Conservation (phyloP, 495 filamentous ascomycete species). For the Amniculicola lignicola region DNA sequence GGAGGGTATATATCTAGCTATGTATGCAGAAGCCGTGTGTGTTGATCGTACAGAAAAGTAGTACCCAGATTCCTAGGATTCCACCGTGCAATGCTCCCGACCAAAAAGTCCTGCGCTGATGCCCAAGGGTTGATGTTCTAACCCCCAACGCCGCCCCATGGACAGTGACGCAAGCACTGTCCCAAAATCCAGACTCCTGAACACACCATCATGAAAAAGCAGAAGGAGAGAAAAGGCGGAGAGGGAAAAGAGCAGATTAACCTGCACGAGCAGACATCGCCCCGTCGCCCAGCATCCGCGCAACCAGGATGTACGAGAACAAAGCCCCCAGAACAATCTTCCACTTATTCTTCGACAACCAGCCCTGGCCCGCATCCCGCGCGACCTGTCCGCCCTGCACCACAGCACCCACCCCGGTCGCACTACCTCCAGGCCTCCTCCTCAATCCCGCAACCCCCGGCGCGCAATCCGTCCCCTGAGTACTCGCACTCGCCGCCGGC, state of each 20-base stretch:
- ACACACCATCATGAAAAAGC: background rate
- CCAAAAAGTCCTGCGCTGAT: too few species aligned
- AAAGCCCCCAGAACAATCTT: constrained; percentile 63
- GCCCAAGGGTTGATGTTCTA: too few species aligned
- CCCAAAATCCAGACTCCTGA: too few species aligned
- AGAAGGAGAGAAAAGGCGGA: background rate
- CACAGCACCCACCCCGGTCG: constrained; percentile 70
- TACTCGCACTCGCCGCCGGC: background rate
- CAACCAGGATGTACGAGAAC: constrained; percentile 75
- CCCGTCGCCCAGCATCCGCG: constrained; percentile 64
- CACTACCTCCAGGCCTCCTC: constrained; percentile 63
- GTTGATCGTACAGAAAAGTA: too few species aligned
- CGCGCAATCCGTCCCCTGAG: constrained; percentile 40
- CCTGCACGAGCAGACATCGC: background rate
- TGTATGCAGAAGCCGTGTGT: too few species aligned
- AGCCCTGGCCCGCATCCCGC: constrained; percentile 73
- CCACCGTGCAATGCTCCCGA: too few species aligned
- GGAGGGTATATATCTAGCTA: too few species aligned
- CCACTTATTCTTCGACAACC: constrained; percentile 74
- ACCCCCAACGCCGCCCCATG: too few species aligned
- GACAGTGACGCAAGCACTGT: too few species aligned
- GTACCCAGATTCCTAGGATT: too few species aligned
- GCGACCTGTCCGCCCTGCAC: constrained; percentile 72
- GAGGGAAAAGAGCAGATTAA: background rate
- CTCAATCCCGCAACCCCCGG: constrained; percentile 66